Percentiles rank a stretch among this genome's conserved stretches.
phyloP scores from a whole-genome alignment of 345 rosid genomes.

The Isatis tinctoria region DNA sequence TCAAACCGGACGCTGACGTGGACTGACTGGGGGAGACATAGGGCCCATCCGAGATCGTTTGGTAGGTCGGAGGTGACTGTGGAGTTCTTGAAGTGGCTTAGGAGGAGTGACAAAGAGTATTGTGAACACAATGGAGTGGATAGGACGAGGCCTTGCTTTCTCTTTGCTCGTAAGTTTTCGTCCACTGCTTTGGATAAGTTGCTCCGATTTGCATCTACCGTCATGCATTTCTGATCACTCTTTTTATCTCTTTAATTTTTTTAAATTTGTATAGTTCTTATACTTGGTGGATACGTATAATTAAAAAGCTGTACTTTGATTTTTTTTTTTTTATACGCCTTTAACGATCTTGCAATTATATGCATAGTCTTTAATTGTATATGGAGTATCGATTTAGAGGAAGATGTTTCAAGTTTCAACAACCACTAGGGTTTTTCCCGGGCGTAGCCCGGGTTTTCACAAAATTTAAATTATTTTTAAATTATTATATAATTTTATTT shows the following conservation, averaged over 20 bases:
- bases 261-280: background rate
- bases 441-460: too few species aligned
- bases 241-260: background rate
- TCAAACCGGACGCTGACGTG: conserved; percentile 67
- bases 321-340: background rate
- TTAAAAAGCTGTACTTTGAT: background rate
- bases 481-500: too few species aligned
- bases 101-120: conserved; percentile 33
- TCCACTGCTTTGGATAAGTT: conserved; percentile 51
- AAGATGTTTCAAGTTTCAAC: too few species aligned
- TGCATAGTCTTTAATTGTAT: background rate
- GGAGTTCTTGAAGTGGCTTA: conserved; percentile 52
- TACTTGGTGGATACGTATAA: background rate
- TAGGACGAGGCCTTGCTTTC: conserved; percentile 45
- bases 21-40: conserved; percentile 69
- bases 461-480: too few species aligned
- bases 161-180: conserved; percentile 76
- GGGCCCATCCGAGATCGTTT: conserved; percentile 59
- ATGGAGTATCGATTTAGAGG: too few species aligned
- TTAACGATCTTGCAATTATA: background rate
- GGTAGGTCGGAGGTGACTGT: conserved; percentile 37
- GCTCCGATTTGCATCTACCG: conserved; percentile 49
- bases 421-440: too few species aligned
- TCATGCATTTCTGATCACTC: conserved; percentile 39
- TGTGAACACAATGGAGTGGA: conserved; percentile 47